Evolutionary conservation across 345 rosid species (phyloP), one percentile per base, ranked within the genome.

Genomic region (Heritiera littoralis): DNA sequence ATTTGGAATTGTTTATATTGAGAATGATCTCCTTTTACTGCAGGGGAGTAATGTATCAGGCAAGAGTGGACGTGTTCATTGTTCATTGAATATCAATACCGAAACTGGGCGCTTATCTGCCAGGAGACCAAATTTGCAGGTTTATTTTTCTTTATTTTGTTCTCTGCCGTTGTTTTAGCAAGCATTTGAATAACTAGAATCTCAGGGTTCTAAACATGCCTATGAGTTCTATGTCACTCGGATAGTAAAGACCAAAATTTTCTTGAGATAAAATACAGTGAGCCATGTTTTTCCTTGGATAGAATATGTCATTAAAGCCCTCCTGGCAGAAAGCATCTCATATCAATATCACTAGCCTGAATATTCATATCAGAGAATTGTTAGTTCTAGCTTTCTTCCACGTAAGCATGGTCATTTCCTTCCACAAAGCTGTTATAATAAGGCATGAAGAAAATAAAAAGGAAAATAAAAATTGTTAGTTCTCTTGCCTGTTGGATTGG

Each of bases 51-150:
- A 94, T 80, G 83, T 94, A 48, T 87, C 97, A 9, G 97, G 99
- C 66, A 91, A 89, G 87, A 86, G 82, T 81, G 94, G 95, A 46
- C 97, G 95, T 32, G 90, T 96, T 76, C 99, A 96, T 85, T 94
- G 99, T 85, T 96, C 99, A 76, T 83, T 96, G 76, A 96, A 96
- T 84, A 96, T 96, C 86, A 96, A 96, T 80, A 96, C 98, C 35
- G 98, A 94, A 87, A 96, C 99, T 13, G 98, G 99, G 66, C 93
- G 97, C n/a, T 88, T 96, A 82, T 96, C 99, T 69, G 99, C 99
- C 60, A 92, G 99, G 86, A 91, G 98, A 80, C 99, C 98, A 68
- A 94, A 90, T 86, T 90, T 96, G 86, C 98, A 96, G 95, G 98
- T 96, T 78, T 8, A 51, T 72, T 60, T 66, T 60, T 72, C 58